phyloP scores from a whole-genome alignment of 441 rosid species.

The Adansonia madagascariensis region DNA sequence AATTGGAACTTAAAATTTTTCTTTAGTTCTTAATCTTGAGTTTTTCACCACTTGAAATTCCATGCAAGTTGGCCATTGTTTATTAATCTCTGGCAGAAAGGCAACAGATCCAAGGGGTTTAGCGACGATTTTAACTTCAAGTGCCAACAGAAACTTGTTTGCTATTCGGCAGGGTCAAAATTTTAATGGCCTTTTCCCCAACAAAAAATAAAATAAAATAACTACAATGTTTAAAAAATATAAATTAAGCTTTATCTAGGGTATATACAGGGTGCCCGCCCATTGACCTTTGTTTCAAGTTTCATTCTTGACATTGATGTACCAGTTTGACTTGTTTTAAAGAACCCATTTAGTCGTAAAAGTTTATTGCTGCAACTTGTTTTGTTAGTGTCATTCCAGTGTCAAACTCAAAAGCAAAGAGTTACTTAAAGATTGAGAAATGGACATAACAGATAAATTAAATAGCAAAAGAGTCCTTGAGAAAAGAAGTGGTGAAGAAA shows the following conservation, averaged over 20 bases:
- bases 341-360: neutral
- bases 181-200: neutral
- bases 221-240: neutral
- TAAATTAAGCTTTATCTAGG: neutral
- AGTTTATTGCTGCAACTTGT: neutral
- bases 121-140: neutral
- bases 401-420: neutral
- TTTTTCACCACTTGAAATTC: constrained; percentile 16
- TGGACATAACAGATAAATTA: neutral
- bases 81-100: neutral
- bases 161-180: neutral
- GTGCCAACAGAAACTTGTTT: constrained; percentile 15
- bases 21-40: neutral
- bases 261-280: neutral
- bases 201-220: neutral
- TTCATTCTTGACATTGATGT: neutral
- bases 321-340: neutral
- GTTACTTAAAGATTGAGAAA: neutral
- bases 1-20: neutral
- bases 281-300: neutral
- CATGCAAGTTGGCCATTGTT: constrained; percentile 20
- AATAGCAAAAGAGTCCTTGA: neutral
- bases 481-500: neutral
- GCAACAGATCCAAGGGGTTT: neutral
- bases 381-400: neutral